Base-by-base conservation (phyloP, 352 stramenopile genomes). In the Globisporangium heterothallicum region DNA sequence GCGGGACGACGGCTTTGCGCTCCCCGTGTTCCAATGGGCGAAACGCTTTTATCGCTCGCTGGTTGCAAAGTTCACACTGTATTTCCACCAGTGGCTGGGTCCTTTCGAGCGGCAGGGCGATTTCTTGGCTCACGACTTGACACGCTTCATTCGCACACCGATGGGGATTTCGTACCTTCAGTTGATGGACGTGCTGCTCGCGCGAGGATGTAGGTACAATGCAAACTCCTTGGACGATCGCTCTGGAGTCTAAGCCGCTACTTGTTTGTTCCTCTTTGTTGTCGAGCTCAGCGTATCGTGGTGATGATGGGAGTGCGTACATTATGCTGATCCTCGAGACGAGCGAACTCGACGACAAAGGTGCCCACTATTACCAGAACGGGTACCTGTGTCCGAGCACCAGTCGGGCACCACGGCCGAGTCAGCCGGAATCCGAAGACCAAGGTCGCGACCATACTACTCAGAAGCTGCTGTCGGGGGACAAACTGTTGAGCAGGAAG, bases 21-120 rank as follows among this genome's bases (percentile, higher is more conserved):
- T 93, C 16, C 82, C 82, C 2, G 76, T 93, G 36, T 90, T 84
- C 56, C 79, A 89, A 53, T 93, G 82, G 82, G 81, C 79, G 2
- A 83, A 84, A 53, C 66, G 79, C 7, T 89, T 93, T 46, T 91
- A 87, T 53, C 72, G 82, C n/a, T 89, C 79, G 26, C 70, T 93
- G 35, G 72, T 93, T 21, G 79, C 82, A 50, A 93, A 92, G 58
- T 91, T 85, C 57, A 78, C 82, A 56, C 63, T 93, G 7, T 93
- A 91, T 59, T 91, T 91, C 49, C 72, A 90, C 48, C 66, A 64
- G 4, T 93, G 82, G 82, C 68, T 93, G 9, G 71, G 84, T 13
- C 66, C 77, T 13, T 76, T 89, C 29, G 79, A 91, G 53, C 78
- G 70, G 13, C 78, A 78, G 30, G 64, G 78, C 8, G 68, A 83